Conservation (phyloP, 331 rosid species). For the Dryas integrifolia region DNA sequence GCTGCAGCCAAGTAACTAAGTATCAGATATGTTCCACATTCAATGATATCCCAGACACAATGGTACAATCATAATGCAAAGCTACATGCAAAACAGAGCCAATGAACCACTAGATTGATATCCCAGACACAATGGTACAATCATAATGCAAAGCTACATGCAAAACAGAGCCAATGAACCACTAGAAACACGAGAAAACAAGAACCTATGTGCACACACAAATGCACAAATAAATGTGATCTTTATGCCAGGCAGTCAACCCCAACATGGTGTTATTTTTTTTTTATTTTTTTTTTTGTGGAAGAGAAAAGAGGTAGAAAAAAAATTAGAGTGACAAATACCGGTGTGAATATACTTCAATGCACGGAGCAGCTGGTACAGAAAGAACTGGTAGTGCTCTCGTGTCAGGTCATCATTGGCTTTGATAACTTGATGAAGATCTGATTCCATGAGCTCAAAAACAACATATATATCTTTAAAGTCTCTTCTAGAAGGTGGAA, state of each 20-base stretch:
- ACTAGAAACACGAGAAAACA: neutral
- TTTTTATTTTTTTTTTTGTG: neutral
- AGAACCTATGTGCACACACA: neutral
- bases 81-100: neutral
- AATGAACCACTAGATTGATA: neutral
- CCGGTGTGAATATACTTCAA: constrained; percentile 90
- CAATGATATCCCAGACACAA: neutral
- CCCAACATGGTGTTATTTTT: neutral
- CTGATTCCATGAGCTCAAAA: constrained; percentile 94
- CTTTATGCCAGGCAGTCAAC: neutral
- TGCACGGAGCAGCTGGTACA: constrained; percentile 94
- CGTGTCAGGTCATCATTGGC: constrained; percentile 82
- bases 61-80: neutral
- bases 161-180: constrained; percentile 6
- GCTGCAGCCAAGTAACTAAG: constrained; percentile 55
- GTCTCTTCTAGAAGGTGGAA: constrained; percentile 83
- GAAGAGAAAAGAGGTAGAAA: neutral
- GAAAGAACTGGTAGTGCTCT: constrained; percentile 93
- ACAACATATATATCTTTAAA: constrained; percentile 92
- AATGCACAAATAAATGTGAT: neutral
- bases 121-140: neutral
- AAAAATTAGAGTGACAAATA: constrained; percentile 27
- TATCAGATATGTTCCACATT: constrained; percentile 33
- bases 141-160: neutral
- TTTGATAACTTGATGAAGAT: constrained; percentile 96